Evolutionary conservation across 2,329 filamentous ascomycete genomes (phyloP), one percentile per base, ranked within the genome.

Genomic region (Stagonosporopsis vannaccii): DNA sequence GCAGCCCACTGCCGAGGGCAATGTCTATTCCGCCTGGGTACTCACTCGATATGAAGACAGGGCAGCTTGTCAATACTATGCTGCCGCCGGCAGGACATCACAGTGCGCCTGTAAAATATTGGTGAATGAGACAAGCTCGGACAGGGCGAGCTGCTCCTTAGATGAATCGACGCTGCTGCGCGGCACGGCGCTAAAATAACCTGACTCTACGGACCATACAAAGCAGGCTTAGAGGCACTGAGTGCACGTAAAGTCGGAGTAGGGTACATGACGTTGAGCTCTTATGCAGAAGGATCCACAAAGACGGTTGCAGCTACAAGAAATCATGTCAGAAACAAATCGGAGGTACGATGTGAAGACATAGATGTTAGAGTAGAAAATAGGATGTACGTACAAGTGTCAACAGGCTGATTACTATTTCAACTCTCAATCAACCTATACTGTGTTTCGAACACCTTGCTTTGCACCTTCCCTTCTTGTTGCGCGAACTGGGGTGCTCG

Each of bases 91-190:
- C 40, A 20, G 56, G 56, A 6, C 56, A 58, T 35, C 50, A 58
- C 13, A 58, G 56, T 36, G 56, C 56, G 8, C 56, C 56, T 23
- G 50, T 54, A 13, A 58, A 58, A 25, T 58, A 54, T 17, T 58
- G 56, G 56, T 58, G 41, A 54, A 51, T 46, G 35, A 50, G n/a
- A 6, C 30, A 15, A 11, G n/a, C 35, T 37, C 28, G 3, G 23
- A n/a, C 5, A 11, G 15, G 15, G 17, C 4, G 15, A 30, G 17
- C 17, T 15, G 3, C 28, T 12, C 8, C n/a, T 15, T 26, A 32
- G 17, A 26, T 20, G 17, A 11, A 8, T 19, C 25, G 3, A 30
- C 6, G 15, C 23, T n/a, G 17, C 7, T 28, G 20, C 15, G 13
- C 37, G 15, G 13, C 20, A 40, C 3, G 13, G 17, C 20, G 6